Percentiles rank a stretch among this genome's conserved stretches.
Evolutionary conservation across 441 rosid genomes (phyloP).

Genomic region (Adansonia madagascariensis): DNA sequence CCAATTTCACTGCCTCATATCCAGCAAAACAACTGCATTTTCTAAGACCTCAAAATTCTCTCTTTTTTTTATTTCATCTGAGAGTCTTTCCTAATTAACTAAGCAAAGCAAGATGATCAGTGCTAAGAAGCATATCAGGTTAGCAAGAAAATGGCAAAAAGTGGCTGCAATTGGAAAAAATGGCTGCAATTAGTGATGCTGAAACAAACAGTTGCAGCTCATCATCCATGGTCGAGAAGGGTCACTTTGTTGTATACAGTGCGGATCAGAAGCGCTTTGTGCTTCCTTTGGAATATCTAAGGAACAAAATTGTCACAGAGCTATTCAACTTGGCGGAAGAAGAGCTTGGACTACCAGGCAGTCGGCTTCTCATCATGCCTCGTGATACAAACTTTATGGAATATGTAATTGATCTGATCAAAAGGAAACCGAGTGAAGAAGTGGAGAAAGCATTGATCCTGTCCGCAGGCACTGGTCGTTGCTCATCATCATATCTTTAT

Average conservation of each 20-base stretch:
- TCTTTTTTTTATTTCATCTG: too few species aligned
- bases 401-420: constrained; percentile 15
- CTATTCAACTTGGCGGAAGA: neutral
- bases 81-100: too few species aligned
- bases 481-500: constrained; percentile 7
- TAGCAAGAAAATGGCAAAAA: constrained; percentile 25
- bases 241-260: constrained; percentile 36
- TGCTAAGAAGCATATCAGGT: constrained; percentile 30
- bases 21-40: neutral
- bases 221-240: constrained; percentile 14
- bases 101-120: constrained; percentile 33
- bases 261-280: constrained; percentile 32
- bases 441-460: constrained; percentile 34
- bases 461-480: constrained; percentile 18
- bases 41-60: too few species aligned
- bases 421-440: constrained; percentile 7
- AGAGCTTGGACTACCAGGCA: neutral
- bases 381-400: constrained; percentile 27
- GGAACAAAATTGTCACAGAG: neutral
- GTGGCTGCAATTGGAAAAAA: constrained; percentile 30
- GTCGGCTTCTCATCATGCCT: neutral
- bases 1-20: constrained; percentile 5
- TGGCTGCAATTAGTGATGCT: constrained; percentile 1
- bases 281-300: constrained; percentile 27
- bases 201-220: constrained; percentile 10